Base-by-base conservation (phyloP, 805 yeast species). In the Nematodospora valgi region DNA sequence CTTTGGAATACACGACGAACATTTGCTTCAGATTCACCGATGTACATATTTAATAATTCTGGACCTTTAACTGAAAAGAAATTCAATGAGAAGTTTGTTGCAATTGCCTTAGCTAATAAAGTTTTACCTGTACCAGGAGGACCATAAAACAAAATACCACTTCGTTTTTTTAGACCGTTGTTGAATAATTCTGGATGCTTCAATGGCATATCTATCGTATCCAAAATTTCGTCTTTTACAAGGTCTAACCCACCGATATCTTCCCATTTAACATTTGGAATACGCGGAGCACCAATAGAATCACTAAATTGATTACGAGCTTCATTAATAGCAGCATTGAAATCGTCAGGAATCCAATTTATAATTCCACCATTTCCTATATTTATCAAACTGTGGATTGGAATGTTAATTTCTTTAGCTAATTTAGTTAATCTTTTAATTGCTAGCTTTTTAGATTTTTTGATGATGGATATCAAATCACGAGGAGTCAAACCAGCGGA, bases 121-220 rank as follows among this genome's bases (percentile, higher is more conserved):
- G 98, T 93, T 56, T 93, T 93, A 48, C 98, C 98, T 0, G 98
- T 93, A 16, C 98, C 98, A 0, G 98, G 98, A 0, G 98, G 98
- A 0, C 98, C 98, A 62, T 93, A 93, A 56, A 93, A 88, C 44
- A 93, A 62, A 24, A 93, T 85, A 32, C 98, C 98, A 51, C 94
- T 82, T 59, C 98, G 74, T 55, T 91, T 91, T 58, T 93, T 91
- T 55, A 93, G 76, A 0, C 98, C 98, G 30, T 80, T 80, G 33
- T 80, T 74, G 59, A 91, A 91, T 38, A 93, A 64, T 46, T 87
- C 95, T 0, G 98, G 98, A 54, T 85, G 89, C 50, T 86, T 87
- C 53, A 91, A 67, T 2, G 98, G 98, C 84, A 91, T 78, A 48
- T 91, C 98, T 41, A 93, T 89, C 0, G 98, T 91, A 52, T 93